phyloP scores from a whole-genome alignment of 176 grass and related monocot species.

The Ananas comosus region DNA sequence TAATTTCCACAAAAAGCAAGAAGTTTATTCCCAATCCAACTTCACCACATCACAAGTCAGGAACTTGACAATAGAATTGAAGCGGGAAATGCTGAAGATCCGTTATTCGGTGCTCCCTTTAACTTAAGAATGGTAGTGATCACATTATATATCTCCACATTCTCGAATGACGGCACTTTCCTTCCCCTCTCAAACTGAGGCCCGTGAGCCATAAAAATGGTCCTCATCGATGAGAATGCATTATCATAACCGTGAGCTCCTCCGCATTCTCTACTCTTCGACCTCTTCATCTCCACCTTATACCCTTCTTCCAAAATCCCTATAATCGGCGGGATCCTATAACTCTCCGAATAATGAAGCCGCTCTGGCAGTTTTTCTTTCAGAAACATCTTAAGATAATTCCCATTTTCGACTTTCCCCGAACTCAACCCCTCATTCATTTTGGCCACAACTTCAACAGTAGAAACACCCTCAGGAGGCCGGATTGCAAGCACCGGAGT shows the following conservation, averaged over 20 bases:
- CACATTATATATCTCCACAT: constrained; percentile 88
- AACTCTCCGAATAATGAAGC: constrained; percentile 57
- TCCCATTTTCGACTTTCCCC: constrained; percentile 61
- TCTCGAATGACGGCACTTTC: constrained; percentile 70
- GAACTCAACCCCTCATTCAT: constrained; percentile 83
- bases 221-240: constrained; percentile 88
- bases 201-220: constrained; percentile 62
- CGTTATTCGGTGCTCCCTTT: constrained; percentile 66
- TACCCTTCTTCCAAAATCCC: constrained; percentile 75
- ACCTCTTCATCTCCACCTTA: constrained; percentile 48
- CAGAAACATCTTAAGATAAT: constrained; percentile 63
- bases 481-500: constrained; percentile 64
- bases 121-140: constrained; percentile 65
- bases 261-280: constrained; percentile 49
- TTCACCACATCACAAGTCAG: constrained; percentile 19
- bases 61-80: constrained; percentile 46
- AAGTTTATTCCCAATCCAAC: not conserved
- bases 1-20: not conserved
- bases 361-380: constrained; percentile 73
- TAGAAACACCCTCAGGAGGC: constrained; percentile 35
- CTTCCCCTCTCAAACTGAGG: constrained; percentile 60
- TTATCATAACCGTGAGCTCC: constrained; percentile 85
- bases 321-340: constrained; percentile 78
- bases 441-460: constrained; percentile 56
- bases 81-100: constrained; percentile 56